Evolutionary conservation across 179 eudicot genomes (phyloP), one percentile per base, ranked within the genome.

Genomic region (Spinacia oleracea): DNA sequence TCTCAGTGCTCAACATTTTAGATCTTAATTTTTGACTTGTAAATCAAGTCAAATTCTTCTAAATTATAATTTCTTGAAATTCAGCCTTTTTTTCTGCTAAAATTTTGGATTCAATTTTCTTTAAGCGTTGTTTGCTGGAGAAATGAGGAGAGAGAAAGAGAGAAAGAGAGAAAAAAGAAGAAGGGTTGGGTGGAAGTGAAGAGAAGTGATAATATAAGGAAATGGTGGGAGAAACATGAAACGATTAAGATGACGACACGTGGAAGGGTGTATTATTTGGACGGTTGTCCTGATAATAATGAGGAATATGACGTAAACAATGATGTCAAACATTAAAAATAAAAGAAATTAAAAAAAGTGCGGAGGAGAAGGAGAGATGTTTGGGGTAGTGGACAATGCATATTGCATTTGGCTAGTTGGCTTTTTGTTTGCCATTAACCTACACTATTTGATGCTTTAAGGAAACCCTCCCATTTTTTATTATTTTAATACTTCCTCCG

Each of bases 391-490:
- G 85, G 85, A 77, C 55, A 76, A 79, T 74, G 81, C 74, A 80
- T 59, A 38, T 42, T 27, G 71, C 73, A 70, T 40, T 70, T 73
- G 43, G 12, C 75, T 64, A 71, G 77, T 79, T 79, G 85, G 85
- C 77, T 83, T 82, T 82, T 83, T 83, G 85, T 83, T 79, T 76
- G 83, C 85, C 85, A 83, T 79, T 79, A 83, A 79, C 83, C 85
- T 71, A 79, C 82, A 75, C 80, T 72, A 76, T 71, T 79, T 72
- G 78, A 73, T 83, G 64, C 75, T 76, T 77, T 79, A 71, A 60
- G 80, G 70, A 65, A 70, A 55, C 50, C 75, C 35, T 58, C 48
- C 5, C 31, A 7, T 12, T 40, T 18, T 14, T 60, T 25, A n/a
- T n/a, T n/a, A n/a, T n/a, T n/a, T n/a, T n/a, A n/a, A n/a, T n/a